A percentile compares a stretch with the other conserved stretches of the same genome.
These are phyloP conservation scores for Dimocarpus longan DNA, from an alignment of 345 rosid genomes.

Conservation along the genomic window DNA sequence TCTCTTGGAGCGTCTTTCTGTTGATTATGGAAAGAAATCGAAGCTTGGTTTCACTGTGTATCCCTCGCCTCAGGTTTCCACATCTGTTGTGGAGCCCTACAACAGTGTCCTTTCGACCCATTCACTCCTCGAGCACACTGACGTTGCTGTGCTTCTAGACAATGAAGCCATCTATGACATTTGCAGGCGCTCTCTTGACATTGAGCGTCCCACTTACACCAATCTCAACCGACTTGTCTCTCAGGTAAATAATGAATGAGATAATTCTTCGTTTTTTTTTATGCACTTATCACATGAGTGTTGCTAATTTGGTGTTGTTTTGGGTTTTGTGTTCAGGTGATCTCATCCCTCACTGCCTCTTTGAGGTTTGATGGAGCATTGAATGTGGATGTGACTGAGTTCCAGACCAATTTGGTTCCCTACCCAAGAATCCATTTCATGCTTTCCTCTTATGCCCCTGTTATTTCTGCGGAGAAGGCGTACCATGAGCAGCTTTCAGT, in stretches of 20 bases:
- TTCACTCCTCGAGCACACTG: constrained; percentile 65
- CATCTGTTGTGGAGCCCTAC: constrained; percentile 61
- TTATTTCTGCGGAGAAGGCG: constrained; percentile 58
- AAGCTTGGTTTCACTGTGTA: constrained; percentile 61
- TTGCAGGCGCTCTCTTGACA: constrained; percentile 64
- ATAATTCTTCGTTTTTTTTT: not conserved
- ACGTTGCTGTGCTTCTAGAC: constrained; percentile 55
- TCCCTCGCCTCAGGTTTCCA: constrained; percentile 66
- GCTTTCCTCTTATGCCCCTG: constrained; percentile 67
- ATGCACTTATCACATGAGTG: not conserved
- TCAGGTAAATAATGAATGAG: constrained; percentile 35
- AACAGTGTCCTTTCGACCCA: constrained; percentile 63
- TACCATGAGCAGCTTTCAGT: constrained; percentile 62
- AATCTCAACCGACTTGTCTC: constrained; percentile 61
- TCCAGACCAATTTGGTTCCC: constrained; percentile 67
- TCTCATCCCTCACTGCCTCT: constrained; percentile 62
- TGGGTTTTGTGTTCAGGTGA: constrained; percentile 37
- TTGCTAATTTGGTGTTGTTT: constrained; percentile 1
- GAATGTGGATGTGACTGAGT: constrained; percentile 65
- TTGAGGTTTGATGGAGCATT: constrained; percentile 66
- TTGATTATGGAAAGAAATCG: constrained; percentile 60
- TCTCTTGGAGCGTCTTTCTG: constrained; percentile 63
- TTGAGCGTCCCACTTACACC: constrained; percentile 64
- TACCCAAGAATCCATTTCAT: constrained; percentile 67
- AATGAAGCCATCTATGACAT: constrained; percentile 65